Evolutionary conservation across 768 basidiomycete genomes (phyloP), one percentile per base, ranked within the genome.

Genomic region (Mycena vitilis): DNA sequence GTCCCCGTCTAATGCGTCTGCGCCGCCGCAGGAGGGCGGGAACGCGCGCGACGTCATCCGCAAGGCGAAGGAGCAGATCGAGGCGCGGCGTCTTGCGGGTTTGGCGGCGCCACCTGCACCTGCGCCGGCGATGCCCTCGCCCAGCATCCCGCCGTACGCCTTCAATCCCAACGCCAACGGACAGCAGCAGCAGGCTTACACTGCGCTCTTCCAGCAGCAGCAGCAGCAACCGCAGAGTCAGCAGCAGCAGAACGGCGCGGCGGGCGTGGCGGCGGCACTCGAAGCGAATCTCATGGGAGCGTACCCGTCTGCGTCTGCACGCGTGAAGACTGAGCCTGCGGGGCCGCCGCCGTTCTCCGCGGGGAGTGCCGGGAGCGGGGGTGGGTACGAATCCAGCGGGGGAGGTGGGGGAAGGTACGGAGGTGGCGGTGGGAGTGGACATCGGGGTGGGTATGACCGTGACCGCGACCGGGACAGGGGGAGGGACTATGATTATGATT

Each of bases 311-410:
- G 30, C 30, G 30, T 30, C 30, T 30, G 30, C 57, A 30, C 57
- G 65, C n/a, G 65, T 60, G 30, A 60, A 59, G 65, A 23, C n/a
- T 30, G 58, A 66, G 58, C 57, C 38, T 12, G 55, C 49, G 12
- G 12, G 30, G 56, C 48, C 56, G 37, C 56, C 30, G 48, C 42
- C 65, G 56, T 48, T 56, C 16, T 64, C 63, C 20, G 54, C 45
- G 12, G 63, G 63, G 15, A 65, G 56, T 30, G 42, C 16, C 5
- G 57, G 57, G 5, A 58, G 63, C 45, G 23, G 48, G 23, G 16
- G 30, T 30, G 30, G 30, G 30, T 30, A 30, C 30, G 30, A 30
- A 5, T 30, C 30, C 5, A 5, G 30, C 30, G 30, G 23, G 23
- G n/a, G 38, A 20, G 60, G 34, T 16, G 48, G 49, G 2, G 54